Evolutionary conservation across 1,139 yeast species (phyloP), one percentile per base, ranked within the genome.

Genomic region (Blastobotrys proliferans): DNA sequence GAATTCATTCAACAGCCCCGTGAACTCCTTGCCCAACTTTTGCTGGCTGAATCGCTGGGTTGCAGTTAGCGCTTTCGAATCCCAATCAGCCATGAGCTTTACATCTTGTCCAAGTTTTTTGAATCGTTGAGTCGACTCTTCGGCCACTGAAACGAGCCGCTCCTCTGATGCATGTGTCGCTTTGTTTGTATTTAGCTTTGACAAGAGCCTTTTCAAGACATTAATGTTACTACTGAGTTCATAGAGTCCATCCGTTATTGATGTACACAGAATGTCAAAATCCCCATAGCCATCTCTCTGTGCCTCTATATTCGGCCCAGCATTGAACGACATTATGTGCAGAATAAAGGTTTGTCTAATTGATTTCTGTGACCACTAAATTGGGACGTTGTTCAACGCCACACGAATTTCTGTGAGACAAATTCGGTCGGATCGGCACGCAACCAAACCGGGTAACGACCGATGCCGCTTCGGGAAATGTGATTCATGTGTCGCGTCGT

Each of bases 1-100:
- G 51, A 69, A 72, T 40, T 66, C 69, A 25, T 60, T 60, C 46
- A 66, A 63, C 17, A 76, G 61, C 24, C 61, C 62, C 6, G 62
- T 60, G 46, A 73, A 70, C 52, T 76, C 79, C 25, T 64, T 63
- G 20, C 61, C 58, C 9, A 76, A 54, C 48, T 70, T 70, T 25
- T 68, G 67, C 47, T 68, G 67, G 4, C 69, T 66, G 48, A 69
- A 66, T 40, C 46, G 40, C 40, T 57, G 59, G 13, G 58, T 51
- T 6, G 54, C 50, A 13, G 43, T 43, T 31, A 57, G 45, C 38
- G 28, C 26, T 14, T 36, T 41, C 8, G 44, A 20, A 33, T 49
- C 54, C 55, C 56, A 52, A 17, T 52, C 56, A 3, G 50, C 36
- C 18, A 57, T 36, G 10, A 45, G 37, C 40, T 55, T 52, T 25